phyloP scores from a whole-genome alignment of 2,329 filamentous ascomycete species.

The Microsporum ferrugineum region DNA sequence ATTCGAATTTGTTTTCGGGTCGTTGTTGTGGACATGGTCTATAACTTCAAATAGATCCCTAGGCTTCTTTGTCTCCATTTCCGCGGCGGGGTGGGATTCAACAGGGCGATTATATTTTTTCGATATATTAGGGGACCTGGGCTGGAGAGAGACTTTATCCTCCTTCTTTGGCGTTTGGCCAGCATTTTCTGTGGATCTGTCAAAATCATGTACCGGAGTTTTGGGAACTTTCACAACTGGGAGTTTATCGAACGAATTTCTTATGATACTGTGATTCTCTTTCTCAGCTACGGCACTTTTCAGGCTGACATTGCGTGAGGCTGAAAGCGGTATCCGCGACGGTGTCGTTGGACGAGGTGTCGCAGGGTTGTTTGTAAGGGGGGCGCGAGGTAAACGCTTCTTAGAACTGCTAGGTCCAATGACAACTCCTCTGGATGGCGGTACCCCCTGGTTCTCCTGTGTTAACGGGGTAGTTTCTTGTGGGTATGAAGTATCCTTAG shows the following conservation, averaged over 20 bases:
- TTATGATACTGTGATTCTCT: not conserved
- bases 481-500: not conserved
- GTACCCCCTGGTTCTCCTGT: not conserved
- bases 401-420: not conserved
- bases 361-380: not conserved
- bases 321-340: not conserved
- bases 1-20: not conserved
- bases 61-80: not conserved
- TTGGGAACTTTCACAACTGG: not conserved
- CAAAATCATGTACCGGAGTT: not conserved
- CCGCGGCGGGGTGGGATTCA: not conserved
- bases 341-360: not conserved
- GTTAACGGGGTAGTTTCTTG: not conserved
- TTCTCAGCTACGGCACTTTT: not conserved
- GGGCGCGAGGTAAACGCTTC: not conserved
- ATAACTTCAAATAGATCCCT: not conserved
- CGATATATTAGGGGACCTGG: slow-evolving; percentile 1
- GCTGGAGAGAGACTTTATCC: not conserved
- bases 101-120: not conserved
- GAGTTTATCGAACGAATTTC: not conserved
- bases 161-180: slow-evolving; percentile 1
- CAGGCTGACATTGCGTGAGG: not conserved
- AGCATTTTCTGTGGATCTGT: not conserved
- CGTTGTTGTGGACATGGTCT: not conserved
- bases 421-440: not conserved